These are phyloP conservation scores for Corymbia maculata DNA, from an alignment of 345 rosid genomes.

Conservation along the genomic window DNA sequence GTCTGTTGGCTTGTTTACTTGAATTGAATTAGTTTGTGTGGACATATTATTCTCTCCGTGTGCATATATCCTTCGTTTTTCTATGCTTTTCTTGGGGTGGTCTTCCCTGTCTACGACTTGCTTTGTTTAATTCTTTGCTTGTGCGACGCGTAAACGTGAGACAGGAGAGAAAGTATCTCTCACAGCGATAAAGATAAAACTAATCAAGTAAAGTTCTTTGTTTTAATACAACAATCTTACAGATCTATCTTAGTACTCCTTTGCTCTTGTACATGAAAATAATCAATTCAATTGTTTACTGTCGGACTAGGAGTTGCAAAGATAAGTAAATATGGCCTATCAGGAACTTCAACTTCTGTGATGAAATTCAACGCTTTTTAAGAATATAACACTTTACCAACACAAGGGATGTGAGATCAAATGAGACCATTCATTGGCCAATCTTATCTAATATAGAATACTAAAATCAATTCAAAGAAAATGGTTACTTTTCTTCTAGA, in stretches of 20 bases:
- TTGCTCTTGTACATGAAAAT: not conserved
- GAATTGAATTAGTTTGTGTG: not conserved
- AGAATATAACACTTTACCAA: too few relatives aligned
- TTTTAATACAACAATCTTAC: not conserved
- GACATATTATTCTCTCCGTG: not conserved
- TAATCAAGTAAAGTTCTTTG: not conserved
- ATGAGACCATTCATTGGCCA: not conserved
- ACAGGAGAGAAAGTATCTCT: not conserved
- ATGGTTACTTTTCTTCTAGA: too few relatives aligned
- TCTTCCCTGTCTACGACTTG: not conserved
- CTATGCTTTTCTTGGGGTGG: not conserved
- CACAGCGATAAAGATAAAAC: not conserved
- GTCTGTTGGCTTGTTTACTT: too few relatives aligned
- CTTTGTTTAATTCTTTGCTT: too few relatives aligned
- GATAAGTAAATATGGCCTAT: not conserved
- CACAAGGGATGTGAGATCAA: too few relatives aligned
- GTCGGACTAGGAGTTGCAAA: not conserved
- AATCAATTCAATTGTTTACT: not conserved
- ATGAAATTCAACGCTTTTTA: too few relatives aligned
- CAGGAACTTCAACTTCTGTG: too few relatives aligned
- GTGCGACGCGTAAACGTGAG: not conserved
- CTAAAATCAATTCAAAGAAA: too few relatives aligned
- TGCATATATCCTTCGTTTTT: not conserved
- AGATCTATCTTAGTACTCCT: not conserved
- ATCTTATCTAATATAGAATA: too few relatives aligned